Conservation (phyloP, 306 rosid genomes). For the Gleditsia sinensis region DNA sequence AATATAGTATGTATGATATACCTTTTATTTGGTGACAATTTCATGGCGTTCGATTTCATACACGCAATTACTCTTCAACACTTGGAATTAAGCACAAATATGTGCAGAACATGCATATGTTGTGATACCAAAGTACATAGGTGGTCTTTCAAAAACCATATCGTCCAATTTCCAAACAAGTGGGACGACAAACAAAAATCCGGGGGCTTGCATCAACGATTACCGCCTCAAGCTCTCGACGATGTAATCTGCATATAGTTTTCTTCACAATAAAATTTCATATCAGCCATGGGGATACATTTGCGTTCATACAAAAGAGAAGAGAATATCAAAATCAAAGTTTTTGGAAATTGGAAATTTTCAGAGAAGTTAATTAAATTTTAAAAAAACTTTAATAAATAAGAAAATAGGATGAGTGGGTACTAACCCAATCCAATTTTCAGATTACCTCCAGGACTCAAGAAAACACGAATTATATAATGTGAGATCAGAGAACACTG, state of each 20-base stretch:
- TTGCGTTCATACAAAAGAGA: too few species aligned
- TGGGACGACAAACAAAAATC: slow-evolving; percentile 8
- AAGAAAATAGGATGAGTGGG: too few species aligned
- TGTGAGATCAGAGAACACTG: slow-evolving; percentile 36
- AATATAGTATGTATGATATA: too few species aligned
- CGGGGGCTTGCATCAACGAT: slow-evolving; percentile 29
- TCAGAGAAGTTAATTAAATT: too few species aligned
- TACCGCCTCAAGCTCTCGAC: slow-evolving; percentile 97
- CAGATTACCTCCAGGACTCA: not conserved
- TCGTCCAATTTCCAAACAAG: not conserved
- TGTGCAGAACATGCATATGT: slow-evolving; percentile 38
- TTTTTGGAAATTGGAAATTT: too few species aligned
- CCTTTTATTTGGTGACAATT: too few species aligned
- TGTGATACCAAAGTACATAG: too few species aligned
- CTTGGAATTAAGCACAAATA: slow-evolving; percentile 27
- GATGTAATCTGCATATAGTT: slow-evolving; percentile 86
- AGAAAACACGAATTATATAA: slow-evolving; percentile 28
- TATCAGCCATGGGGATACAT: not conserved
- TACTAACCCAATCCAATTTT: not conserved
- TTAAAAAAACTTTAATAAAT: too few species aligned
- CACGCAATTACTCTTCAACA: too few species aligned
- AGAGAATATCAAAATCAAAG: too few species aligned
- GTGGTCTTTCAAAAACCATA: slow-evolving; percentile 6
- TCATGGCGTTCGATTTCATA: too few species aligned
- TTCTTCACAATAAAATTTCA: slow-evolving; percentile 49